Base-by-base conservation (phyloP, 164 flowering plant genomes). In the Warburgia ugandensis region DNA sequence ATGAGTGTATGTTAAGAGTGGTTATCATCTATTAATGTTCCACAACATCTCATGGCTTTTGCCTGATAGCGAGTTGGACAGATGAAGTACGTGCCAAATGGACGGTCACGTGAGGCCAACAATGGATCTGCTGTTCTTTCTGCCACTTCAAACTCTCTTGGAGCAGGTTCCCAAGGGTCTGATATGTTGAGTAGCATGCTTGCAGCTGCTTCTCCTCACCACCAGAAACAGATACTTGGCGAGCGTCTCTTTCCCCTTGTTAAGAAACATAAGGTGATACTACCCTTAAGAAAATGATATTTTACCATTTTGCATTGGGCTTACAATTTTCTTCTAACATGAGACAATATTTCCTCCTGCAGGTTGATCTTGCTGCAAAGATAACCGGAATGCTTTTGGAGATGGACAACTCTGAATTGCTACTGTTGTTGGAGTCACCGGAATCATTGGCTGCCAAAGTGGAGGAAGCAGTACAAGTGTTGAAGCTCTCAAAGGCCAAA, bases 331-430 rank as follows among this genome's bases (percentile, higher is more conserved):
- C n/a, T n/a, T n/a, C n/a, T n/a, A n/a, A n/a, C n/a, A n/a, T n/a
- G n/a, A n/a, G n/a, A n/a, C n/a, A n/a, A n/a, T n/a, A n/a, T n/a
- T n/a, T n/a, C n/a, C n/a, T 4, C 39, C 35, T 69, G 67, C 84
- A 89, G 97, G 71, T 70, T 56, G 90, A 81, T 16, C 80, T 77
- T 49, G 90, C 77, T 21, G 73, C 79, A 8, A 89, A 89, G 60
- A 84, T 86, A 17, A 90, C 94, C 0, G 95, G 97, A 30, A 90
- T 90, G 95, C 73, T 90, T 19, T 54, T 90, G 68, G 97, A 90
- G 79, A 86, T 90, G 94, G 95, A 84, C 73, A 86, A 84, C 58
- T 49, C 83, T 0, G 95, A 86, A 54, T 41, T 90, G 57, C 75
- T 90, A 1, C 68, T 77, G 41, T 45, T 90, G 21, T 61, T 90